Evolutionary conservation across 129 eudicot genomes (phyloP).

Genomic region (Flaveria ramosissima): DNA sequence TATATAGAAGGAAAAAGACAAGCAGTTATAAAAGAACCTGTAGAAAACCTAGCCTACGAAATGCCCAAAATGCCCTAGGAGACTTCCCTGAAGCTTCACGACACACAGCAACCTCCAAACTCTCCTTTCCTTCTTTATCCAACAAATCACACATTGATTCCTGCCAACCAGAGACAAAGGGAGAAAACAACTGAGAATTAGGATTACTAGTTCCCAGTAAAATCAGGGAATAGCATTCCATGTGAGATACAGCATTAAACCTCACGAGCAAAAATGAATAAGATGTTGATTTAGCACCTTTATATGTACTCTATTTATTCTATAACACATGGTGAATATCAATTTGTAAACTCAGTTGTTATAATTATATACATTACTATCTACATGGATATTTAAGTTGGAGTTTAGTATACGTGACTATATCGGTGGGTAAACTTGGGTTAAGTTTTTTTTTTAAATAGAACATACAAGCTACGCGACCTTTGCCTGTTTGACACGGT

Average conservation of each 20-base stretch:
- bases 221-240: conserved; percentile 1
- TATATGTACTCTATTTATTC: conserved; percentile 2
- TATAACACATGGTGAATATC: background rate
- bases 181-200: conserved; percentile 12
- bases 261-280: background rate
- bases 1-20: background rate
- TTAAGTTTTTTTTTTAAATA: background rate
- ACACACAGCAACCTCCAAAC: conserved; percentile 77
- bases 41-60: conserved; percentile 79
- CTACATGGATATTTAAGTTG: background rate
- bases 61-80: conserved; percentile 98
- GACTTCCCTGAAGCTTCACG: conserved; percentile 84
- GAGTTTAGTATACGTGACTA: background rate
- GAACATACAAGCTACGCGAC: background rate
- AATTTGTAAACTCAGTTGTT: background rate
- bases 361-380: background rate
- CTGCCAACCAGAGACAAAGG: conserved; percentile 40
- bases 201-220: background rate
- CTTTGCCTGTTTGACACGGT: background rate
- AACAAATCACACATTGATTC: conserved; percentile 84
- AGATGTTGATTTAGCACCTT: conserved; percentile 8
- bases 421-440: background rate
- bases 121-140: conserved; percentile 85
- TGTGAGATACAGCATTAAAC: conserved; percentile 11
- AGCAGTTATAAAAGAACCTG: conserved; percentile 46